These are phyloP conservation scores for grape (Vitis vinifera) DNA, from an alignment of 164 flowering plant genomes.

Conservation along the genomic window DNA sequence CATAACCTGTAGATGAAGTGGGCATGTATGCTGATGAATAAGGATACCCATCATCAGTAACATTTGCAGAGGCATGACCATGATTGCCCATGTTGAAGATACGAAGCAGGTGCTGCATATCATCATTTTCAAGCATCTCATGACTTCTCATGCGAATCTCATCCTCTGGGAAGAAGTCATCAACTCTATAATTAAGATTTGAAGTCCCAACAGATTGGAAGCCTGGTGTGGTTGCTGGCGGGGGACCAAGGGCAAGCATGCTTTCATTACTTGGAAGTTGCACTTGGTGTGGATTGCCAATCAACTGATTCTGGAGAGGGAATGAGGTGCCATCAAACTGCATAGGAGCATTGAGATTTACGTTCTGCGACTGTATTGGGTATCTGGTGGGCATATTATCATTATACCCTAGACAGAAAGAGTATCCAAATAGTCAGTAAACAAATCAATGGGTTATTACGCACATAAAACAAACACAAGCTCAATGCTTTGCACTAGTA, in stretches of 20 bases:
- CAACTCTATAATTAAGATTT: slow-evolving; percentile 43
- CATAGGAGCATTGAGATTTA: slow-evolving; percentile 36
- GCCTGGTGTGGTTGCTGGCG: slow-evolving; percentile 45
- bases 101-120: slow-evolving; percentile 93
- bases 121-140: slow-evolving; percentile 94
- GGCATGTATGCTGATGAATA: slow-evolving; percentile 51
- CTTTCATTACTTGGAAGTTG: slow-evolving; percentile 42
- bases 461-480: background rate
- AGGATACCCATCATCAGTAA: slow-evolving; percentile 39
- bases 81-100: slow-evolving; percentile 69
- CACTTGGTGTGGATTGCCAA: slow-evolving; percentile 33
- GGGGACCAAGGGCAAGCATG: slow-evolving; percentile 55
- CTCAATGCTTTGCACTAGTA: background rate
- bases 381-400: slow-evolving; percentile 36
- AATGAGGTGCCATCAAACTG: slow-evolving; percentile 49
- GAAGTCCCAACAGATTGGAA: slow-evolving; percentile 42
- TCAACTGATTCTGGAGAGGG: slow-evolving; percentile 43
- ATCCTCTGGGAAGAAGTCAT: slow-evolving; percentile 74
- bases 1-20: slow-evolving; percentile 35
- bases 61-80: slow-evolving; percentile 36
- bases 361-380: slow-evolving; percentile 40
- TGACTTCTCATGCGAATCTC: slow-evolving; percentile 91
- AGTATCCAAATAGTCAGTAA: background rate
- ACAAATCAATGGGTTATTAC: background rate
- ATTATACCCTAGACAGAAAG: slow-evolving; percentile 35